Evolutionary conservation across 1,139 yeast genomes (phyloP), one percentile per base, ranked within the genome.

Genomic region (Lodderomyces beijingensis): DNA sequence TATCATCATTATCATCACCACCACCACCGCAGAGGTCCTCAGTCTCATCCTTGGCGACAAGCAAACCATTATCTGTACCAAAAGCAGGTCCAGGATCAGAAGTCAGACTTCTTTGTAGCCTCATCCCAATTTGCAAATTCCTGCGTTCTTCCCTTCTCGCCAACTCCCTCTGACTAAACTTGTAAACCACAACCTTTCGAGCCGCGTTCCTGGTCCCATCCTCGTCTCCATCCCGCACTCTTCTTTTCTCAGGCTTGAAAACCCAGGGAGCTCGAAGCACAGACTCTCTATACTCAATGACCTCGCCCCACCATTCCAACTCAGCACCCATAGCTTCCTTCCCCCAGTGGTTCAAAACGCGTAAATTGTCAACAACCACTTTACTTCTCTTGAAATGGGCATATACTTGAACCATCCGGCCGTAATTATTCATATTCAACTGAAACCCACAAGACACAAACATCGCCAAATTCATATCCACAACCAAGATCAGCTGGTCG

Each of bases 301-400:
- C 47, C 6, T 46, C 45, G 13, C 41, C 43, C 77, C 77, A 71
- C 42, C 45, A 45, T 6, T 45, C 47, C 3, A 62, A 32, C 36
- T 62, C 69, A 2, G 43, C 22, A 7, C 39, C 42, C 9, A 62
- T 34, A 18, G 47, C 51, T 25, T 41, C 24, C 5, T 37, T 37
- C 3, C 33, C 30, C 1, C 59, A 16, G n/a, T 19, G 22, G 15
- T 25, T 10, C 10, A 19, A 57, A 22, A 55, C 28, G 16, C 18
- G 37, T 38, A 3, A 9, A 16, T 25, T 15, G 2, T 56, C 54
- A 3, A 55, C 55, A 4, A 41, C 37, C 0, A 66, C 19, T 33
- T 62, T 65, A 14, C 42, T 26, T 5, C 23, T 28, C 16, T 18
- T 26, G 9, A 40, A 27, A 5, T 3, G 5, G 1, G 50, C 52